A percentile compares a stretch with the other conserved stretches of the same genome.
phyloP scores from a whole-genome alignment of 2,329 filamentous ascomycete species.

The Zymoseptoria pseudotritici region DNA sequence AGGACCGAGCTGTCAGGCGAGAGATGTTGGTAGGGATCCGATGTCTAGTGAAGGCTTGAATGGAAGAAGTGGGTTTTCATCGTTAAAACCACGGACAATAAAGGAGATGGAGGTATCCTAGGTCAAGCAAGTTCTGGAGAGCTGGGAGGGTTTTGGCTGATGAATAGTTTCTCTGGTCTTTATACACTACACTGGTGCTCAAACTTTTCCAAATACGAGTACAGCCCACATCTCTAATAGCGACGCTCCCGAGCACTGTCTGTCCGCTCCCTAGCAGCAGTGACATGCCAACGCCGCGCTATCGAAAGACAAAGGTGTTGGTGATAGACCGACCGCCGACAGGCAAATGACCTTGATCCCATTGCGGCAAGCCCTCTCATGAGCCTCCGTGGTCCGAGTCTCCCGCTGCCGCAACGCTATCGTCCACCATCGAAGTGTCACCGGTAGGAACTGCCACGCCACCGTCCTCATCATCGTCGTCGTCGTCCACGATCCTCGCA shows the following conservation, averaged over 20 bases:
- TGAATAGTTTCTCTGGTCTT: too few species aligned
- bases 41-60: neutral
- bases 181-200: neutral
- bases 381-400: conserved; percentile 13
- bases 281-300: neutral
- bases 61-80: too few species aligned
- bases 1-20: conserved; percentile 3
- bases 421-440: conserved; percentile 5
- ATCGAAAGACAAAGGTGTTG: neutral
- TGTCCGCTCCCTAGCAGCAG: neutral
- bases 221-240: neutral
- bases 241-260: neutral
- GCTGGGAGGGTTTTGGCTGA: too few species aligned
- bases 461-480: conserved; percentile 29
- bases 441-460: neutral
- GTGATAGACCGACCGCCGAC: neutral
- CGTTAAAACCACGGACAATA: too few species aligned
- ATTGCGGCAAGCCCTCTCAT: neutral
- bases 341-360: neutral
- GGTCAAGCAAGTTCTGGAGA: too few species aligned
- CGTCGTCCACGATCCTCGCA: conserved; percentile 27
- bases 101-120: too few species aligned
- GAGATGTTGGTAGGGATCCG: neutral
- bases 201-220: neutral
- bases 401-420: conserved; percentile 9